These are phyloP conservation scores for Phytophthora sp. DNA, from an alignment of 352 stramenopile species.

Conservation along the genomic window DNA sequence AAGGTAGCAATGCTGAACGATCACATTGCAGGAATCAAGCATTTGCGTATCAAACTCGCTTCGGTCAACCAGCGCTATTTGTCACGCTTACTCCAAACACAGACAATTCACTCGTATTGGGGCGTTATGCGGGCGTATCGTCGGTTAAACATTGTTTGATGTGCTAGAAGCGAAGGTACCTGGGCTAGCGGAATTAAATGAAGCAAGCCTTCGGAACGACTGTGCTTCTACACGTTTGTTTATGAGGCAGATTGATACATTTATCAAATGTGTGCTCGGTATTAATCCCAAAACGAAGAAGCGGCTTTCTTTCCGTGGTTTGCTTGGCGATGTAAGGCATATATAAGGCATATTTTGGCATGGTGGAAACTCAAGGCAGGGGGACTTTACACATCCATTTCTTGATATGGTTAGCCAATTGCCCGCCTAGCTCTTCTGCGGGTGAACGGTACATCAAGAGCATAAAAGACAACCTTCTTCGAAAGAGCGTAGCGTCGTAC, in stretches of 20 bases:
- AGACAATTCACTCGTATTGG: slow-evolving; percentile 2
- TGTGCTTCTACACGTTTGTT: not conserved
- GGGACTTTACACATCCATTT: too few species aligned
- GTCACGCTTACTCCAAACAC: slow-evolving; percentile 4
- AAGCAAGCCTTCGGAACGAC: not conserved
- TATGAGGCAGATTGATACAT: not conserved
- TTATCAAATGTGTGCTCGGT: not conserved
- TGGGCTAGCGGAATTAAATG: not conserved
- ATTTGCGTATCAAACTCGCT: slow-evolving; percentile 4
- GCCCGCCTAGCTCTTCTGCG: too few species aligned
- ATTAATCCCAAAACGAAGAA: not conserved
- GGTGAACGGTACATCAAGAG: not conserved
- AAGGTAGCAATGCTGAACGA: slow-evolving; percentile 8
- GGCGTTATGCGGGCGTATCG: not conserved
- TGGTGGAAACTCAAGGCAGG: too few species aligned
- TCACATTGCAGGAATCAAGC: not conserved
- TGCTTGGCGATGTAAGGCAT: too few species aligned
- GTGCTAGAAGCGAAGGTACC: not conserved
- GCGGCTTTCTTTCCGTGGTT: not conserved
- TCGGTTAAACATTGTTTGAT: slow-evolving; percentile 1
- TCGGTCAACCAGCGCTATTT: slow-evolving; percentile 3
- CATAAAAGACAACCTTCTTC: not conserved
- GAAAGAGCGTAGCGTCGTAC: not conserved
- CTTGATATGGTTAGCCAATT: too few species aligned
- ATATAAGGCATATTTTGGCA: too few species aligned